Percentiles rank a stretch among this genome's conserved stretches.
Evolutionary conservation across 768 basidiomycete species (phyloP).

Genomic region (Agrocybe pediades): DNA sequence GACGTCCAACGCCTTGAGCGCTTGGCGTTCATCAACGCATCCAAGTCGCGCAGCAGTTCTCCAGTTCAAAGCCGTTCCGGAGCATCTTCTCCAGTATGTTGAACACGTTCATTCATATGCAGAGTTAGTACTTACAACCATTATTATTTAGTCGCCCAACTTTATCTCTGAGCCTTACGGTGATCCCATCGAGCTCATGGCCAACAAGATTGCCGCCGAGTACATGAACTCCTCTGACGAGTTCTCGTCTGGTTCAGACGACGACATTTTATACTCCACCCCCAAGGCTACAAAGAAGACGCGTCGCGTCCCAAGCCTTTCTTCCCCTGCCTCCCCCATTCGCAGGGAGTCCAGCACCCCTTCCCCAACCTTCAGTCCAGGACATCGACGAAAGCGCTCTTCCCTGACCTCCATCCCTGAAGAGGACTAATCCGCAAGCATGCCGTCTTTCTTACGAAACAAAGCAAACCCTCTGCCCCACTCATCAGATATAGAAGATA

Average conservation of each 20-base stretch:
- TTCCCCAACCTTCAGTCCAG: constrained; percentile 18
- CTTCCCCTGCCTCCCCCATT: constrained; percentile 2
- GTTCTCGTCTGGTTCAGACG: constrained; percentile 19
- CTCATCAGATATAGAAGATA: constrained; percentile 9
- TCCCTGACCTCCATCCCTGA: constrained; percentile 29
- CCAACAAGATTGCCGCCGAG: constrained; percentile 26
- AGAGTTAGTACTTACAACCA: not conserved
- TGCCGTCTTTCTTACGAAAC: constrained; percentile 6
- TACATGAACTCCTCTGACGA: constrained; percentile 15
- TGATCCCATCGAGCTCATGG: constrained; percentile 30
- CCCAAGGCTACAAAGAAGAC: constrained; percentile 3
- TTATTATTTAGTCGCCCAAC: constrained; percentile 13
- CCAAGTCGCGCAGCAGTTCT: constrained; percentile 33
- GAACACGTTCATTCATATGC: not conserved
- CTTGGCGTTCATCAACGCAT: constrained; percentile 50
- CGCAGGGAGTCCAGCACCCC: constrained; percentile 9
- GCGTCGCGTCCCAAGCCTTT: constrained; percentile 11
- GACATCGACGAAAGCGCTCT: constrained; percentile 24
- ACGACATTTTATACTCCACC: constrained; percentile 20
- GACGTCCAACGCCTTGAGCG: constrained; percentile 49
- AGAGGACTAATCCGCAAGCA: constrained; percentile 23
- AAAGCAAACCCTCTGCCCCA: constrained; percentile 17
- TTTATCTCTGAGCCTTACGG: constrained; percentile 26
- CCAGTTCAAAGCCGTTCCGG: constrained; percentile 19
- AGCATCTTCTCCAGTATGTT: constrained; percentile 23